Evolutionary conservation across 768 basidiomycete species (phyloP), one percentile per base, ranked within the genome.

Genomic region (Pleurotus djamor): DNA sequence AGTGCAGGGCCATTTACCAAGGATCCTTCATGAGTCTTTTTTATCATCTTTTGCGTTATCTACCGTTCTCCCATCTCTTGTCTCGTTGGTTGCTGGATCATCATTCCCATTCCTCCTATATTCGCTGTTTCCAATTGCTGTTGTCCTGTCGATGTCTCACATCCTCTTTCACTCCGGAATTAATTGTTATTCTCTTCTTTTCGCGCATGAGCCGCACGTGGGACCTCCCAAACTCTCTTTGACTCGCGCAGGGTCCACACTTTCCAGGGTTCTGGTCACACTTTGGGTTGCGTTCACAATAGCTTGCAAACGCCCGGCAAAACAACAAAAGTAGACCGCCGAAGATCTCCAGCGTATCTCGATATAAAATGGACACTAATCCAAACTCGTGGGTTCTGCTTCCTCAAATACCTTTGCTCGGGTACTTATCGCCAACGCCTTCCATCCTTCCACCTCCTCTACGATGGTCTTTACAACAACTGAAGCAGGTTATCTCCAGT

Each of bases 331-430:
- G 54, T 32, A 41, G 13, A 13, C 54, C 54, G 54, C 41, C 41
- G 54, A 56, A 28, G 21, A 28, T 28, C 21, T 56, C 54, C 41
- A 32, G 54, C 54, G 44, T 41, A 56, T 56, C 54, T 56, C 54
- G 54, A 56, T 56, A 56, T 56, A 56, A 56, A 44, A 56, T 56
- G 54, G 38, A 56, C 37, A 17, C 54, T 56, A 56, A 44, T 21
- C 54, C 54, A 41, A 56, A 43, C 28, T 41, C 14, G 41, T 56
- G 54, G 54, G 36, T 12, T 41, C 12, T 37, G 32, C 38, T 34
- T 33, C 51, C 51, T 52, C 51, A 52, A 52, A 52, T 50, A 50
- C 28, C 49, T 50, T 33, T 35, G 16, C 10, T 33, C 12, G 28
- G 32, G 9, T 21, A 33, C 49, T 50, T 50, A 50, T 33, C 49